Percentiles rank a stretch among this genome's conserved stretches.
Evolutionary conservation across 257 asterid species (phyloP).

Genomic region (Nicotiana obtusifolia): DNA sequence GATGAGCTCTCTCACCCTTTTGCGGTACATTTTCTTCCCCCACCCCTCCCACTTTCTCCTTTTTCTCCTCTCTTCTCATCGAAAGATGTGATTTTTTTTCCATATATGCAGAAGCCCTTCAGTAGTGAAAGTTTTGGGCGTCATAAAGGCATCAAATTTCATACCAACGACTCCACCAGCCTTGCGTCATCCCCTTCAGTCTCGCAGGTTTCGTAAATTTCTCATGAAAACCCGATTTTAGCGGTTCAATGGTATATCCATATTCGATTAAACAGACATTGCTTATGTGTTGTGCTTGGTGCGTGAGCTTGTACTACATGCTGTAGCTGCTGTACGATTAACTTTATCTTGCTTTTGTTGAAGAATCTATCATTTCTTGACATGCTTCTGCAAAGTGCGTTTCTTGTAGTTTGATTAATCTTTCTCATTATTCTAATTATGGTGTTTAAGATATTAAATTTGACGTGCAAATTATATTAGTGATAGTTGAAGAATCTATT

Average conservation of each 20-base stretch:
- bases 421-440: neutral
- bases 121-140: slow-evolving; percentile 33
- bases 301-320: neutral
- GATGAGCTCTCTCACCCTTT: slow-evolving; percentile 34
- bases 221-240: neutral
- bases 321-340: neutral
- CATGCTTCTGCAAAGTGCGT: neutral
- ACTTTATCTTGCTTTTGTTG: neutral
- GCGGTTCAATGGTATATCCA: neutral
- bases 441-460: neutral
- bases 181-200: slow-evolving; percentile 31
- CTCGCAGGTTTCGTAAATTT: slow-evolving; percentile 39
- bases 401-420: neutral
- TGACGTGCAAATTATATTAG: neutral
- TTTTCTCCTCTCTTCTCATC: neutral
- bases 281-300: neutral
- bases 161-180: slow-evolving; percentile 15
- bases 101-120: slow-evolving; percentile 44
- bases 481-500: neutral
- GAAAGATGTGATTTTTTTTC: slow-evolving; percentile 11
- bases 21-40: slow-evolving; percentile 31
- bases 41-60: neutral
- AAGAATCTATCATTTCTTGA: neutral
- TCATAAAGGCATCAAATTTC: slow-evolving; percentile 36
- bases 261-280: neutral